A percentile compares a stretch with the other conserved stretches of the same genome.
These are phyloP conservation scores for Termitomyces sp. DNA, from an alignment of 768 basidiomycete genomes.

Conservation along the genomic window DNA sequence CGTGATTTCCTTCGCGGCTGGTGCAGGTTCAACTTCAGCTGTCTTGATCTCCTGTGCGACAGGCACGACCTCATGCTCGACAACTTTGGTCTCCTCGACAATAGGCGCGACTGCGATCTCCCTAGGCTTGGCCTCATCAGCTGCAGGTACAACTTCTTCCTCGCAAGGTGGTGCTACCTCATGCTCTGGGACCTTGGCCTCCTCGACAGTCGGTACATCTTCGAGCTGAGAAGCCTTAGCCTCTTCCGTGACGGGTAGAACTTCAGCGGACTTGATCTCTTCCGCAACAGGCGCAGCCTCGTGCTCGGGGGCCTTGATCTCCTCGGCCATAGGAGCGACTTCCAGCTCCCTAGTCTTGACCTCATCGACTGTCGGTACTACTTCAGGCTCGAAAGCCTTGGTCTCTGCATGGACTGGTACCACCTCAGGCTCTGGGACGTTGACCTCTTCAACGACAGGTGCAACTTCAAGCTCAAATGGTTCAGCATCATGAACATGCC, in stretches of 20 bases:
- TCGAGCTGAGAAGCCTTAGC: background rate
- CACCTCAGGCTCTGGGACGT: background rate
- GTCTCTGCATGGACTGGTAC: background rate
- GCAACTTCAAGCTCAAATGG: background rate
- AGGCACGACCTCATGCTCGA: background rate
- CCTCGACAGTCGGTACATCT: background rate
- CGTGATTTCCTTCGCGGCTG: background rate
- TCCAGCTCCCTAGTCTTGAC: background rate
- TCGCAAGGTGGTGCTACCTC: background rate
- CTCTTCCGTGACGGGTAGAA: background rate
- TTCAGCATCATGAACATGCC: background rate
- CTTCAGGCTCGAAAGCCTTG: background rate
- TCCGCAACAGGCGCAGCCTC: background rate
- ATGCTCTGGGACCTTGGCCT: background rate
- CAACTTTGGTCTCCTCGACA: background rate
- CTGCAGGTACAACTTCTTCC: background rate
- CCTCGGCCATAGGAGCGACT: background rate
- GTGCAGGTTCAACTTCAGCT: background rate
- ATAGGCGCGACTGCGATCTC: background rate
- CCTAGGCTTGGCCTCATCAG: background rate
- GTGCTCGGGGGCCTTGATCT: background rate
- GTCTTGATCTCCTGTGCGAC: background rate
- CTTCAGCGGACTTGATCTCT: background rate
- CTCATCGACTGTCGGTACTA: background rate
- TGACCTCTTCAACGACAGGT: background rate